These are phyloP conservation scores for Colletotrichum sublineola DNA, from an alignment of 2,329 filamentous ascomycete species.

Conservation along the genomic window DNA sequence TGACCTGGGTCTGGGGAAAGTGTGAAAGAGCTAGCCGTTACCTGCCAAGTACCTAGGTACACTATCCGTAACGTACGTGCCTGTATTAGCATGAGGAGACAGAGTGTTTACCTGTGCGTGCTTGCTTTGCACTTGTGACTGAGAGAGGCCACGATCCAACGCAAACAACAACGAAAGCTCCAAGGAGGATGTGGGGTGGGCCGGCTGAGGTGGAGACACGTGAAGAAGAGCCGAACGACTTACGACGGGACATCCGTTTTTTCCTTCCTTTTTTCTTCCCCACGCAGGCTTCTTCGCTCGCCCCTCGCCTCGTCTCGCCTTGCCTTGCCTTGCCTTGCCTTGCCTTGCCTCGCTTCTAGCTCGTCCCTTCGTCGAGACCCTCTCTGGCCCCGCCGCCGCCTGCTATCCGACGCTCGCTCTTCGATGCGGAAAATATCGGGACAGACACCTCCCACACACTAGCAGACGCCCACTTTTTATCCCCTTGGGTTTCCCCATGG, in stretches of 20 bases:
- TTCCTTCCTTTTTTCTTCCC: slow-evolving; percentile 9
- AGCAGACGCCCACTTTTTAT: slow-evolving; percentile 9
- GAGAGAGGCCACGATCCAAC: background rate
- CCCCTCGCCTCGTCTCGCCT: background rate
- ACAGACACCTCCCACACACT: slow-evolving; percentile 31
- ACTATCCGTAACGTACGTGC: background rate
- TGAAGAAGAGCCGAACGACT: slow-evolving; percentile 32
- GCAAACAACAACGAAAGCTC: background rate
- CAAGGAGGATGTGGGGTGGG: slow-evolving; percentile 6
- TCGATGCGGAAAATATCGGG: slow-evolving; percentile 35
- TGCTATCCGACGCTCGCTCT: background rate
- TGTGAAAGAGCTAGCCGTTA: background rate
- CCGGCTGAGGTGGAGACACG: slow-evolving; percentile 35
- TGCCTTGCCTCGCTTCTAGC: slow-evolving; percentile 4
- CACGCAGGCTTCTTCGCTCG: slow-evolving; percentile 7
- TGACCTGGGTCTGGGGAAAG: background rate
- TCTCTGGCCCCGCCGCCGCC: too few relatives aligned
- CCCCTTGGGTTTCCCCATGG: background rate
- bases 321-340: slow-evolving; percentile 4
- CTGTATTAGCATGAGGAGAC: background rate
- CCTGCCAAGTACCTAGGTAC: background rate
- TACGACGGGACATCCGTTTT: slow-evolving; percentile 33
- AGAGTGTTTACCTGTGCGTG: background rate
- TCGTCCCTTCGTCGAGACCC: slow-evolving; percentile 10
- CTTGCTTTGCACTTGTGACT: background rate